Evolutionary conservation across 1,284 basidiomycete species (phyloP).

Genomic region (Cryptococcus floricola): DNA sequence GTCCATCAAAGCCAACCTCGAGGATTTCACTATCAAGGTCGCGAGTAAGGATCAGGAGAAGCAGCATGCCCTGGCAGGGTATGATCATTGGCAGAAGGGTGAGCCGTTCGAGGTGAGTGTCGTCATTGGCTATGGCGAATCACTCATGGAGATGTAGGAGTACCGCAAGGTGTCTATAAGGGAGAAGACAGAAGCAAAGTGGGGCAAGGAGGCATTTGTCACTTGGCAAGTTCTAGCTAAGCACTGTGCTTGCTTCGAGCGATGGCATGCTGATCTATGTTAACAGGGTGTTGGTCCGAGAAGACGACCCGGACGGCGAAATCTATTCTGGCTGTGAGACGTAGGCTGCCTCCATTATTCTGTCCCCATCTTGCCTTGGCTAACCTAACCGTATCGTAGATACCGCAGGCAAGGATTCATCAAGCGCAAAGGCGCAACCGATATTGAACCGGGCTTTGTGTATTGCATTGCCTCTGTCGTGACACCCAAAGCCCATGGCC

Average conservation of each 20-base stretch:
- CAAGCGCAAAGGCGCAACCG: conserved; percentile 10
- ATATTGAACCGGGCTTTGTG: conserved; percentile 8
- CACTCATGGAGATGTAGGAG: conserved; percentile 1
- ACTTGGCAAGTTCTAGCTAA: conserved; percentile 12
- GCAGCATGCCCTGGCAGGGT: conserved; percentile 14
- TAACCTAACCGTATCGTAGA: conserved; percentile 5
- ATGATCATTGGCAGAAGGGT: conserved; percentile 16
- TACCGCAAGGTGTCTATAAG: conserved; percentile 1
- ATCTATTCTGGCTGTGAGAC: conserved; percentile 29
- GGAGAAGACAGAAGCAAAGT: conserved; percentile 8
- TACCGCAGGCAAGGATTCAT: conserved; percentile 17
- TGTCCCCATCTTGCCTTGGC: not conserved
- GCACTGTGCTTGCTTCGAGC: not conserved
- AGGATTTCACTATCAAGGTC: conserved; percentile 3
- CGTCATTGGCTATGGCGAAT: not conserved
- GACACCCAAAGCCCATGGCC: conserved; percentile 21
- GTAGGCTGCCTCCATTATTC: conserved; percentile 9
- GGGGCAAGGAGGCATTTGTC: conserved; percentile 13
- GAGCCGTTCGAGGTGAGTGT: conserved; percentile 16
- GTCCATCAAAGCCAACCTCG: not conserved
- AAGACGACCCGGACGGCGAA: conserved; percentile 17
- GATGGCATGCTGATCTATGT: not conserved
- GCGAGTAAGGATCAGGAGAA: conserved; percentile 7
- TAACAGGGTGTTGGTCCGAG: conserved; percentile 20
- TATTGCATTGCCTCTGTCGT: conserved; percentile 35